Evolutionary conservation across 805 yeast genomes (phyloP).

Genomic region (Kodamaea kaohsiungensis): DNA sequence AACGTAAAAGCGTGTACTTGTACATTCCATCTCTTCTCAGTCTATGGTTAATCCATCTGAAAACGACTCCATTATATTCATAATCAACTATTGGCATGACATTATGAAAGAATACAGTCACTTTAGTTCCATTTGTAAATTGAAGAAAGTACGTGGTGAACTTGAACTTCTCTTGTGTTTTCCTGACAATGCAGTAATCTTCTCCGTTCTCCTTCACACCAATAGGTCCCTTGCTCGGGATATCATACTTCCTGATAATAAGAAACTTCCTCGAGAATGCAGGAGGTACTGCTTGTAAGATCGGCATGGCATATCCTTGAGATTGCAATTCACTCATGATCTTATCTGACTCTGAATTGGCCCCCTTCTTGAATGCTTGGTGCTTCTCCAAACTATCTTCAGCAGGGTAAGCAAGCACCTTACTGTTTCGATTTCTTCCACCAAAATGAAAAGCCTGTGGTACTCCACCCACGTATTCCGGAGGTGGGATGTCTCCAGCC

Average conservation of each 20-base stretch:
- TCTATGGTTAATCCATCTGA: conserved; percentile 9
- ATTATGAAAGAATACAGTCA: conserved; percentile 8
- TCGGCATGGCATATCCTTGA: conserved; percentile 10
- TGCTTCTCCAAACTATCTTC: background rate
- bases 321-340: background rate
- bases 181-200: conserved; percentile 4
- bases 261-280: conserved; percentile 2
- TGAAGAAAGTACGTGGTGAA: background rate
- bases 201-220: background rate
- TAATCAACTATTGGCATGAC: conserved; percentile 11
- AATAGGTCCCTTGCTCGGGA: background rate
- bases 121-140: background rate
- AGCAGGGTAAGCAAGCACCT: background rate
- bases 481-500: background rate
- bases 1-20: conserved; percentile 5
- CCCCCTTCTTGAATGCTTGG: background rate
- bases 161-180: background rate
- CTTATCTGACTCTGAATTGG: background rate
- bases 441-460: background rate
- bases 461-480: background rate
- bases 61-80: conserved; percentile 8
- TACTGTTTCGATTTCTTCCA: background rate
- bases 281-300: background rate
- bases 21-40: background rate
- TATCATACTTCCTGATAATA: background rate